Evolutionary conservation across 2,329 filamentous ascomycete genomes (phyloP), one percentile per base, ranked within the genome.

Genomic region (Talaromyces sp.): DNA sequence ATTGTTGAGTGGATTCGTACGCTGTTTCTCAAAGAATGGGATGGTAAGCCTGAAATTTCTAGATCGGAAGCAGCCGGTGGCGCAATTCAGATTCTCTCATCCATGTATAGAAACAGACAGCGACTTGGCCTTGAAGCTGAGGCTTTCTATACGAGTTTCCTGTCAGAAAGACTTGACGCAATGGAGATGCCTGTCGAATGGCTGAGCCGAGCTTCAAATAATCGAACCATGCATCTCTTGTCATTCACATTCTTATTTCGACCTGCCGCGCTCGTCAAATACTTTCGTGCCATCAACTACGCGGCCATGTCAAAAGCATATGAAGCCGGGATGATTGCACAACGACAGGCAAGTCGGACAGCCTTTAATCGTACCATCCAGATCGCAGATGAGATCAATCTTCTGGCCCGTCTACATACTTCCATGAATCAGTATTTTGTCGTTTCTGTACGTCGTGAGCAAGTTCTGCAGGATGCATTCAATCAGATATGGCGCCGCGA

Each of bases 401-500:
- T 93, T 17, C 81, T 87, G 62, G 84, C 89, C 37, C 82, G 88
- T 43, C 77, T 94, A 64, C 86, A 85, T 67, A 87, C 86, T 7
- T 87, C 90, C 0, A 88, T 89, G 59, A 86, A 87, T 1, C 90
- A 86, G 61, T 94, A 90, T 68, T 79, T 94, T 57, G 83, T 94
- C 60, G 80, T 94, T 59, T 82, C 89, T 65, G 85, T 94, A 67
- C 79, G 90, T 65, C 82, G 92, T 69, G 79, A 89, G 49, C 82
- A 89, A 72, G 82, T 93, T 25, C 79, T 96, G 25, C 76, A 85
- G 64, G 88, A 97, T 81, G 85, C 90, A 0, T 89, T 97, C 67
- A 89, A 97, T 75, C 92, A 97, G 73, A 82, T 99, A 2, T 97
- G 94, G 92, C 87, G 91, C 62, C 86, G 93, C 41, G 89, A 97